Evolutionary conservation across 2,329 filamentous ascomycete genomes (phyloP).

Genomic region (Colletotrichum tamarilloi): DNA sequence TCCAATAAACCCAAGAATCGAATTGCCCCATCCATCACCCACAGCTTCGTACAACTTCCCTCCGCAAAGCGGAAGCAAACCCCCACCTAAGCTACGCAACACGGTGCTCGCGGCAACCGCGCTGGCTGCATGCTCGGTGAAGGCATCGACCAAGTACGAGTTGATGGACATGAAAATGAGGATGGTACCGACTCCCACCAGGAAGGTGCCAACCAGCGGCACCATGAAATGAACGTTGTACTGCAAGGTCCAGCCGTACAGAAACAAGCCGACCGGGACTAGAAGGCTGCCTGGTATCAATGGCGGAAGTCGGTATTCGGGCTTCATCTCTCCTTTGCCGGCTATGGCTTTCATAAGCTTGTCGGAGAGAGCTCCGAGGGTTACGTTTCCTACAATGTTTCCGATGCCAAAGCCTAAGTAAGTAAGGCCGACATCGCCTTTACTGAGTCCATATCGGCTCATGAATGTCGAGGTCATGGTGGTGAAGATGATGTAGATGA

Average conservation of each 20-base stretch:
- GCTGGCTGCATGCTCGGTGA: constrained; percentile 68
- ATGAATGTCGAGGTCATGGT: constrained; percentile 53
- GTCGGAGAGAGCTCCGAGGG: constrained; percentile 34
- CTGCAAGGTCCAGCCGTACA: constrained; percentile 69
- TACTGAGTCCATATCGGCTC: constrained; percentile 46
- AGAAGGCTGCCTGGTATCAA: constrained; percentile 35
- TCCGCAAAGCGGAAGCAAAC: constrained; percentile 62
- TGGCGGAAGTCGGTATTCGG: constrained; percentile 39
- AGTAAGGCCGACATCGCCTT: constrained; percentile 47
- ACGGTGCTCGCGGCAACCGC: constrained; percentile 75
- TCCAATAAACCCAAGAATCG: constrained; percentile 54
- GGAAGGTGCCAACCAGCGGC: constrained; percentile 66
- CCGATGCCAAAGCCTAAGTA: constrained; percentile 61
- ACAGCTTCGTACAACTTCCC: constrained; percentile 60
- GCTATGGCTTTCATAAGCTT: not conserved
- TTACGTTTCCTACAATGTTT: constrained; percentile 11
- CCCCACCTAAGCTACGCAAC: constrained; percentile 59
- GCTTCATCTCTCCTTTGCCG: constrained; percentile 33
- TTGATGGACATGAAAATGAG: constrained; percentile 8
- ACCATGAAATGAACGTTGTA: constrained; percentile 66
- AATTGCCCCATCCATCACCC: constrained; percentile 67
- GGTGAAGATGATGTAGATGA: constrained; percentile 52
- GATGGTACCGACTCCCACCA: constrained; percentile 58
- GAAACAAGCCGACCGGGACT: constrained; percentile 59
- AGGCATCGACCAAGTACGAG: constrained; percentile 66